Percentiles rank a stretch among this genome's conserved stretches.
These are phyloP conservation scores for Pseudonitzschia delicatissima DNA, from an alignment of 108 stramenopile species.

Conservation along the genomic window DNA sequence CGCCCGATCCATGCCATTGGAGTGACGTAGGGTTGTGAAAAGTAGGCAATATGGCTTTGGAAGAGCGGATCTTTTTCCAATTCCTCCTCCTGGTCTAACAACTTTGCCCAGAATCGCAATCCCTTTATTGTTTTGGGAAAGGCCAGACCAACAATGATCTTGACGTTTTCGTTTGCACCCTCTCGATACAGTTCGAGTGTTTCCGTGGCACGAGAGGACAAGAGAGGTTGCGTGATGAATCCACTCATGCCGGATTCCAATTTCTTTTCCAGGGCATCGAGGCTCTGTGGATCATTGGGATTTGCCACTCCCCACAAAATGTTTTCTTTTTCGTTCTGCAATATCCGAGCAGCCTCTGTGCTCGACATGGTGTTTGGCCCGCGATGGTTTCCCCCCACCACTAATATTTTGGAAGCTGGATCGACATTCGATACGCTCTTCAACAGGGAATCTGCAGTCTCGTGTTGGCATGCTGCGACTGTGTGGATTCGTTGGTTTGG, in stretches of 20 bases:
- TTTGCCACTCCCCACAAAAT: slow-evolving; percentile 40
- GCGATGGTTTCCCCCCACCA: slow-evolving; percentile 44
- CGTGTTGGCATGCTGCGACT: slow-evolving; percentile 35
- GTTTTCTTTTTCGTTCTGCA: background rate
- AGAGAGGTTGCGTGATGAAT: slow-evolving; percentile 45
- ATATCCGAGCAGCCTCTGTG: slow-evolving; percentile 29
- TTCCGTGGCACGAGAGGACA: slow-evolving; percentile 35
- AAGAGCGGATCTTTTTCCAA: slow-evolving; percentile 35
- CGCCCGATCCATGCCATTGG: slow-evolving; percentile 32
- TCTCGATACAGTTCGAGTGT: slow-evolving; percentile 29
- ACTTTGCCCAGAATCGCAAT: slow-evolving; percentile 38
- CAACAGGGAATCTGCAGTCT: slow-evolving; percentile 10
- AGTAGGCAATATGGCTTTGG: slow-evolving; percentile 37
- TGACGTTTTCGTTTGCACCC: background rate
- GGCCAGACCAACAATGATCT: slow-evolving; percentile 36
- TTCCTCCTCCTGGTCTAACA: slow-evolving; percentile 26
- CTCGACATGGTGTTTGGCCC: slow-evolving; percentile 19
- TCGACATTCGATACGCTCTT: background rate
- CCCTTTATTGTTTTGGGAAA: slow-evolving; percentile 27
- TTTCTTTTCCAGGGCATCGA: slow-evolving; percentile 16
- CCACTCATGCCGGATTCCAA: slow-evolving; percentile 35
- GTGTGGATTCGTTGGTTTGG: slow-evolving; percentile 27
- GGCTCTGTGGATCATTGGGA: slow-evolving; percentile 41
- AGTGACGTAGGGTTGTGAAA: slow-evolving; percentile 29
- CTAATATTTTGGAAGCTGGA: slow-evolving; percentile 21